Base-by-base conservation (phyloP, 2,329 filamentous ascomycete species). In the Thermoascus crustaceus region DNA sequence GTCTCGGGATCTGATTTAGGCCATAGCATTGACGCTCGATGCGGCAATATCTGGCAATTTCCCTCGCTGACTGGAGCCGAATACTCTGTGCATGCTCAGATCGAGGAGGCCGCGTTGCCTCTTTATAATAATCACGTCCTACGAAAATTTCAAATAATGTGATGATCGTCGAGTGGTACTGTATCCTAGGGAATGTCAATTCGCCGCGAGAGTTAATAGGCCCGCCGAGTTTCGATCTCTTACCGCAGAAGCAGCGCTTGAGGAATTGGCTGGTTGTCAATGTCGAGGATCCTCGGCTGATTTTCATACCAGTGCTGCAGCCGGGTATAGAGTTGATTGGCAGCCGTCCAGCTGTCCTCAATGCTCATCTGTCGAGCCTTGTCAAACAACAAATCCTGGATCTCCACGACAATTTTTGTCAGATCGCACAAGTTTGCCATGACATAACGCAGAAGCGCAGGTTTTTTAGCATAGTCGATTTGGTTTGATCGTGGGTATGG, bases 401-500 rank as follows among this genome's bases (percentile, higher is more conserved):
- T 43, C 7, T 51, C 42, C 13, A 46, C 37, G 14, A 47, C 25
- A 3, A 53, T 49, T 21, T 46, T 39, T 1, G 45, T 45, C 26
- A 60, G 33, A 7, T 49, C 38, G 9, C 39, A 43, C 13, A 52
- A 30, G 8, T 46, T 43, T 10, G 33, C 32, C 41, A 50, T 45
- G 11, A 55, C 37, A 25, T 48, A 40, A 23, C 46, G 47, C n/a
- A 60, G 47, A 34, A 48, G 39, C 7, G 49, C 54, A 6, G 48
- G 49, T 30, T 51, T 50, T 25, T 40, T 40, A 5, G 31, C 27
- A 37, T 45, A 55, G 7, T 45, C 46, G n/a, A 48, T 39, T 5
- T 53, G 44, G 26, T 55, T 58, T 11, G 47, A 49, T 13, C 45
- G 52, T 25, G 57, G 56, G 35, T 60, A 60, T 2, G 57, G 54